Evolutionary conservation across 305 asterid genomes (phyloP), one percentile per base, ranked within the genome.

Genomic region (Fraxinus xanthoxyloides): DNA sequence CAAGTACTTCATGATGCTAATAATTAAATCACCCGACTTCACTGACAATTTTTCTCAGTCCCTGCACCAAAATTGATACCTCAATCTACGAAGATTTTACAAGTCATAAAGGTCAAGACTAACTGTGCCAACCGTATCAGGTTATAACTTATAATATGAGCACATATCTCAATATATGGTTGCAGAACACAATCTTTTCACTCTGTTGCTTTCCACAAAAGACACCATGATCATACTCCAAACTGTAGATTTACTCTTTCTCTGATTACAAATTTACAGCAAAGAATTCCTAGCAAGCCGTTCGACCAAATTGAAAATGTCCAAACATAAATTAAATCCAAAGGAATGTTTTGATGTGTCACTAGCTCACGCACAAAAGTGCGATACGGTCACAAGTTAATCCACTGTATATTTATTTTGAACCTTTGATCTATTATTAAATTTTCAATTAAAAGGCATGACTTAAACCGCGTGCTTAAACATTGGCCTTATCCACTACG

Each of bases 1-100:
- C 94, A 97, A 84, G 90, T 87, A 97, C 90, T 97, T 97, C 99
- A 97, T 94, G 83, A 84, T 87, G 83, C 79, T 54, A 79, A 70
- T 61, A 76, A 19, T 77, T 38, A 13, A 19, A 76, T 77, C 13
- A 43, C 80, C 77, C 38, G 30, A 24, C 81, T 78, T 80, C 56
- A 69, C 85, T 72, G 76, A 77, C 82, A 10, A 75, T 13, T 69
- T 69, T 69, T 79, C 65, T 61, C 59, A 56, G 23, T 28, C 76
- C 67, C 88, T 85, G 87, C 85, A 74, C 4, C n/a, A 32, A 74
- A 9, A 46, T 43, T 30, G 74, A 19, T 46, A 24, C 5, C 63
- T 61, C 26, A 83, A 75, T 35, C 1, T 26, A 70, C 65, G 40
- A 81, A 56, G 19, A 5, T 54, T 77, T 23, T 36, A 73, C 84